phyloP scores from a whole-genome alignment of 202 grass and related monocot species.

The Saccharum hybrid region DNA sequence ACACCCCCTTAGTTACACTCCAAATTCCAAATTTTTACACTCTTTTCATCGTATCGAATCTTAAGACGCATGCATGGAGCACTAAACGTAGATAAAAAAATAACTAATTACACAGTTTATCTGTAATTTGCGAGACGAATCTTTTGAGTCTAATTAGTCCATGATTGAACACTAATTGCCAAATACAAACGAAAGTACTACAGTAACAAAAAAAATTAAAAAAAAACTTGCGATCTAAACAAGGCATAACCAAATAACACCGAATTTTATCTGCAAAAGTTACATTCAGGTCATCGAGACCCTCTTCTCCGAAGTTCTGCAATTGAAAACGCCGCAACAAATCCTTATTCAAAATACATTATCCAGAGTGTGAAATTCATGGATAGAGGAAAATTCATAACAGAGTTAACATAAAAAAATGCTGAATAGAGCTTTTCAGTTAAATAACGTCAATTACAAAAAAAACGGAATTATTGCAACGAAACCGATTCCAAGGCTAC shows the following conservation, averaged over 20 bases:
- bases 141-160: no score
- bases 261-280: conserved; percentile 89
- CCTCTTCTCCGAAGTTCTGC: conserved; percentile 80
- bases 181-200: no score
- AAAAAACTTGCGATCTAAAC: no score
- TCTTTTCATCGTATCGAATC: no score
- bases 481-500: neutral
- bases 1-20: no score
- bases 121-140: no score
- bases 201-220: no score
- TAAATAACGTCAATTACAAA: neutral
- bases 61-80: no score
- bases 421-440: neutral
- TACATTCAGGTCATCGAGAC: conserved; percentile 34
- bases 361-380: neutral
- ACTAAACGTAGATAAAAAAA: no score
- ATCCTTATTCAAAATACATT: neutral
- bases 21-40: no score
- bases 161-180: no score
- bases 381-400: neutral
- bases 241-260: conserved; percentile 55
- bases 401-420: neutral
- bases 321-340: conserved; percentile 5
- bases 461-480: conserved; percentile 2
- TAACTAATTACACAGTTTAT: no score